Base-by-base conservation (phyloP, 208 protist genomes). In the Blechomonas ayalai region DNA sequence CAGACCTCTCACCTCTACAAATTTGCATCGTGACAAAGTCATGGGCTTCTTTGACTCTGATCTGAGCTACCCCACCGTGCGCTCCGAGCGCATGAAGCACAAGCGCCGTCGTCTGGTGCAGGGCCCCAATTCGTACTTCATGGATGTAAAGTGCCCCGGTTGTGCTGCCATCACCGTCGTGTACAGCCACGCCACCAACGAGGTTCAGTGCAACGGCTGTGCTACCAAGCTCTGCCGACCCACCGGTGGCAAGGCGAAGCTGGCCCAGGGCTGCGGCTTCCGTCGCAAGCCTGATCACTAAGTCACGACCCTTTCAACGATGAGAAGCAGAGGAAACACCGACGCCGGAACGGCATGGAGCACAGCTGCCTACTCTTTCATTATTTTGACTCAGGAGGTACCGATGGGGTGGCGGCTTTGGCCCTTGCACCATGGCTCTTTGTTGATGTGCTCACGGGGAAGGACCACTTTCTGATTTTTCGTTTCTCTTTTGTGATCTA, bases 31-130 rank as follows among this genome's bases (percentile, higher is more conserved):
- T n/a, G n/a, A n/a, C n/a, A n/a, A n/a, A n/a, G n/a, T n/a, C 39
- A 92, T 95, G 86, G 87, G 80, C 62, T 95, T 95, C 72, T 90
- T 92, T 50, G 87, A 98, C 63, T 63, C 82, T 24, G 97, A 99
- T 77, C 89, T 99, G 54, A 92, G 97, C 29, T 90, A 98, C 86
- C 98, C 98, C 46, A 86, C 79, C 56, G 70, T 82, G 48, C 84
- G 90, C 61, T 51, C 72, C 16, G 97, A 99, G 88, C 76, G 73
- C 60, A 74, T 84, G 58, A 95, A 96, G 72, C 97, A 99, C 94
- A 99, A 99, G 92, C 89, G 98, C 63, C 98, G 99, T 87, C 87
- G 98, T 57, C 82, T 99, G 13, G 95, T 99, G 35, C 98, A 98
- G 83, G 83, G 84, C 57, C 98, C 97, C 48, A 99, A 99, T 89